Conservation (phyloP, 148 eudicot genomes). For the Heliosperma pusillum region DNA sequence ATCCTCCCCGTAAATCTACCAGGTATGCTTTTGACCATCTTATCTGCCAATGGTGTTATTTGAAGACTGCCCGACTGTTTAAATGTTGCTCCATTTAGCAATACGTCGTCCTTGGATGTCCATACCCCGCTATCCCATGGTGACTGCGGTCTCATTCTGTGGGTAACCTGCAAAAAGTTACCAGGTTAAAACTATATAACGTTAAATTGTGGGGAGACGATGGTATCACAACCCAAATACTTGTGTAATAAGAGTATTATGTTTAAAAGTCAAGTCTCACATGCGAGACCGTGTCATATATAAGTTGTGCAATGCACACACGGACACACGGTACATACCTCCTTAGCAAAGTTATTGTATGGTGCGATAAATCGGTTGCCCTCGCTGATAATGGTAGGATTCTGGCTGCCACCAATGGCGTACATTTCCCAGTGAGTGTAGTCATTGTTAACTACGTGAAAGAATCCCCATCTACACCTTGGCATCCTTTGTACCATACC, state of each 20-base stretch:
- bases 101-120: slow-evolving; percentile 45
- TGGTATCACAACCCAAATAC: too few species aligned
- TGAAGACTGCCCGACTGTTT: slow-evolving; percentile 33
- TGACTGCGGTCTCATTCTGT: slow-evolving; percentile 20
- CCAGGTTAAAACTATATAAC: background rate
- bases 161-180: slow-evolving; percentile 13
- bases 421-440: slow-evolving; percentile 77
- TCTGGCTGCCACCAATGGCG: slow-evolving; percentile 64
- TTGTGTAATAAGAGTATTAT: too few species aligned
- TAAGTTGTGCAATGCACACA: background rate
- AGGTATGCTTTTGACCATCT: slow-evolving; percentile 23
- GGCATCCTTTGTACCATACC: slow-evolving; percentile 79
- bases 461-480: slow-evolving; percentile 61
- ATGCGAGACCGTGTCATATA: background rate
- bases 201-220: too few species aligned
- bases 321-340: slow-evolving; percentile 29
- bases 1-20: slow-evolving; percentile 31
- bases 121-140: slow-evolving; percentile 47
- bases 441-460: slow-evolving; percentile 75
- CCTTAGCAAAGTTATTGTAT: slow-evolving; percentile 36
- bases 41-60: background rate
- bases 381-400: slow-evolving; percentile 61
- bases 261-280: background rate
- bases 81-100: slow-evolving; percentile 57
- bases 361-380: slow-evolving; percentile 74